Evolutionary conservation across 2,329 filamentous ascomycete species (phyloP).

Genomic region (Fusarium sp.): DNA sequence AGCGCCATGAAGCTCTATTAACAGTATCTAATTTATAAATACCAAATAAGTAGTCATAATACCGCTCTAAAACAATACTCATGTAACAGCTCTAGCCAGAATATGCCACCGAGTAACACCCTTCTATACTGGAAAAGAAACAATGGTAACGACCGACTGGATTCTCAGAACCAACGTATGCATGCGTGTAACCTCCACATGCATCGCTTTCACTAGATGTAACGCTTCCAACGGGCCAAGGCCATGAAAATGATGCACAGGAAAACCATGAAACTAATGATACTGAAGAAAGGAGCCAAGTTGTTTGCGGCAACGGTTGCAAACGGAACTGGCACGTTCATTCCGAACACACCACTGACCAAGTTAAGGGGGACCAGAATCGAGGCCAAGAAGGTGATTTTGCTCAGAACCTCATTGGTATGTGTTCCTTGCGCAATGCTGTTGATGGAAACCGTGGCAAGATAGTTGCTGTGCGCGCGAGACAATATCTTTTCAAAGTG

Average conservation of each 20-base stretch:
- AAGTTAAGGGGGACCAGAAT: constrained; percentile 97
- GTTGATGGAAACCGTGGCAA: constrained; percentile 93
- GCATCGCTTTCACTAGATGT: constrained; percentile 57
- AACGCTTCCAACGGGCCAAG: constrained; percentile 57
- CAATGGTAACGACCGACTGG: constrained; percentile 1
- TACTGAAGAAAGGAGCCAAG: constrained; percentile 51
- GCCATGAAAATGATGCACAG: constrained; percentile 59
- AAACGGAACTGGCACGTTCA: constrained; percentile 84
- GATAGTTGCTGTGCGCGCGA: constrained; percentile 92
- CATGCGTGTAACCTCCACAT: constrained; percentile 48
- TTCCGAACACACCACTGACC: constrained; percentile 86
- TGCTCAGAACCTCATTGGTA: constrained; percentile 89
- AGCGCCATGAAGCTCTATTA: constrained; percentile 14
- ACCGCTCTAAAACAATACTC: constrained; percentile 3
- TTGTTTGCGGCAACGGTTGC: constrained; percentile 53
- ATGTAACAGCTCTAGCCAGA: constrained; percentile 14
- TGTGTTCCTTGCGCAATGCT: constrained; percentile 88
- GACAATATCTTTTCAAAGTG: constrained; percentile 99
- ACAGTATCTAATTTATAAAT: constrained; percentile 18
- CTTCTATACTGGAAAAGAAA: constrained; percentile 31
- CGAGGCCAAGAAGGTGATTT: constrained; percentile 93
- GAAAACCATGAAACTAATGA: constrained; percentile 56
- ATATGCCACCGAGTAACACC: constrained; percentile 13
- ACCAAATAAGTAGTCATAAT: constrained; percentile 10
- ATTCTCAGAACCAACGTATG: background rate